A percentile compares a stretch with the other conserved stretches of the same genome.
Conservation (phyloP, 495 filamentous ascomycete genomes). For the Penicillium cosmopolitanum region DNA sequence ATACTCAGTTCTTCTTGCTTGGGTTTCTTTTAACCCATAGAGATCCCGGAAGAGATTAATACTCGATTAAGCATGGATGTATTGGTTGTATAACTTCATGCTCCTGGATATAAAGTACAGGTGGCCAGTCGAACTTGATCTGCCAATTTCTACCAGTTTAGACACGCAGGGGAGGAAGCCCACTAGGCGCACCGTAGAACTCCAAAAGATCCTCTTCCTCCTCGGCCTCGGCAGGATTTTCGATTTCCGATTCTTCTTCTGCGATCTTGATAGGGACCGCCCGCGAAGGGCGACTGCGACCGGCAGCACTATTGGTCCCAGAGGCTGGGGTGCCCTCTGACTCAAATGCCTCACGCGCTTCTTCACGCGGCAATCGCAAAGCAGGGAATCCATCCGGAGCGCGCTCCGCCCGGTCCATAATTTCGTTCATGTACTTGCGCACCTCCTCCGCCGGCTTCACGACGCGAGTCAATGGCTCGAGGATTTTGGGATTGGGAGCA, state of each 20-base stretch:
- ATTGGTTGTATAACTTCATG: not conserved
- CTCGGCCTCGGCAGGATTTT: constrained; percentile 33
- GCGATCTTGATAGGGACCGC: constrained; percentile 22
- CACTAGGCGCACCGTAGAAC: constrained; percentile 45
- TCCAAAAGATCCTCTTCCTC: constrained; percentile 50
- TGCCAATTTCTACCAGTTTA: constrained; percentile 9
- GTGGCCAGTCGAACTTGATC: not conserved
- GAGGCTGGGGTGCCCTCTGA: constrained; percentile 34
- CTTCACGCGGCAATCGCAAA: constrained; percentile 62
- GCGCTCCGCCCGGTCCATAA: constrained; percentile 75
- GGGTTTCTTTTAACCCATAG: not conserved
- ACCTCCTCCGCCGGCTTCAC: constrained; percentile 81
- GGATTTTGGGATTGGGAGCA: constrained; percentile 60
- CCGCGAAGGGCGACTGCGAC: constrained; percentile 33
- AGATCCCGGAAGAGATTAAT: not conserved
- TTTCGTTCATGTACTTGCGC: constrained; percentile 76
- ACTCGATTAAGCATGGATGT: too few species aligned
- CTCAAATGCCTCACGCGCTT: constrained; percentile 30
- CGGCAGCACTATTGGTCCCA: constrained; percentile 15
- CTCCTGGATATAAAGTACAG: not conserved
- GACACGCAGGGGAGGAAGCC: constrained; percentile 36
- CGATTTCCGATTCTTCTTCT: constrained; percentile 43
- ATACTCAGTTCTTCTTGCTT: too few species aligned
- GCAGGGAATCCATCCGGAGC: constrained; percentile 71
- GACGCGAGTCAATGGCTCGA: constrained; percentile 76